phyloP scores from a whole-genome alignment of 139 green algal genomes.

The Monoraphidium neglectum region DNA sequence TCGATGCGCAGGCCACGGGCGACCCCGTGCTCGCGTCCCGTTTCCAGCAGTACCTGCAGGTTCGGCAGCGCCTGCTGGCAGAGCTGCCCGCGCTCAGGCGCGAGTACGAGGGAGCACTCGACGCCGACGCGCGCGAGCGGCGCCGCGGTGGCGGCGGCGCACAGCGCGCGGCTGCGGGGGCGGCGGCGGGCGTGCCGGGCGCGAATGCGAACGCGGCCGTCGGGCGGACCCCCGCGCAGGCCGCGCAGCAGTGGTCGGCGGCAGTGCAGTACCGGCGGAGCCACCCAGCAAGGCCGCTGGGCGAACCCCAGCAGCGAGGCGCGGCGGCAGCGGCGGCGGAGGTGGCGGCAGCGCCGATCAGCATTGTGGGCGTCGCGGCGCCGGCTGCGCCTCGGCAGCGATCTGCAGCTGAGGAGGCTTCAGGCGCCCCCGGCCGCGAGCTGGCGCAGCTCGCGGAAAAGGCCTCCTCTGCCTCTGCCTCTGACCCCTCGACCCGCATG shows the following conservation, averaged over 20 bases:
- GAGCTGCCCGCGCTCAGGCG: conserved; percentile 23
- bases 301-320: too few species aligned
- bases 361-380: background rate
- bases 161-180: background rate
- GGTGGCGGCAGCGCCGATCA: background rate
- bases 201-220: background rate
- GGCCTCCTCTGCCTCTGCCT: background rate
- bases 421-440: background rate
- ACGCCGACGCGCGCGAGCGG: conserved; percentile 1
- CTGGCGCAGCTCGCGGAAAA: too few species aligned
- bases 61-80: conserved; percentile 23
- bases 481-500: background rate
- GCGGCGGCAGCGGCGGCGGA: too few species aligned
- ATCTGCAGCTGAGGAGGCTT: background rate
- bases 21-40: background rate
- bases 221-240: background rate
- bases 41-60: conserved; percentile 32
- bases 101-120: conserved; percentile 2
- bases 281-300: too few species aligned
- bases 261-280: too few species aligned
- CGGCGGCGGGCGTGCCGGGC: background rate
- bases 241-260: background rate
- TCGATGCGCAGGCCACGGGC: conserved; percentile 25
- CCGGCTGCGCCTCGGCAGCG: background rate
- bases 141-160: background rate